A percentile compares a stretch with the other conserved stretches of the same genome.
These are phyloP conservation scores for Solanum peruvianum DNA, from an alignment of 257 asterid genomes.

Conservation along the genomic window DNA sequence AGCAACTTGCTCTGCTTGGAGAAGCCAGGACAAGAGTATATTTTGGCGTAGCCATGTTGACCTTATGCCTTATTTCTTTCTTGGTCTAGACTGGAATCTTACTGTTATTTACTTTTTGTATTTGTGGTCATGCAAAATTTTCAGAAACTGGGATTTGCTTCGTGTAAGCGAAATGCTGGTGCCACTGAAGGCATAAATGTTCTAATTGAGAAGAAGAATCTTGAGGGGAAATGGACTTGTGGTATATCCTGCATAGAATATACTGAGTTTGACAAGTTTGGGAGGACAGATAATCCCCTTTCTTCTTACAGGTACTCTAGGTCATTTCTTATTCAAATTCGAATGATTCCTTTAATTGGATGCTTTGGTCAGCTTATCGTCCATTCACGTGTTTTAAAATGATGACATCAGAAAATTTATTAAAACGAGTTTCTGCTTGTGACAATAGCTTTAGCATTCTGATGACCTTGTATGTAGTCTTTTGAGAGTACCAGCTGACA, in stretches of 20 bases:
- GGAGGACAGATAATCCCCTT: conserved; percentile 37
- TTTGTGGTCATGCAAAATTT: conserved; percentile 3
- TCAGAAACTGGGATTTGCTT: conserved; percentile 98
- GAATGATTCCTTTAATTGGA: not conserved
- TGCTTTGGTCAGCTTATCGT: not conserved
- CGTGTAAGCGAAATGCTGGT: conserved; percentile 64
- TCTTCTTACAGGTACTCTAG: conserved; percentile 42
- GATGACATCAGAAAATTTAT: not conserved
- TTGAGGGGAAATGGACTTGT: conserved; percentile 83
- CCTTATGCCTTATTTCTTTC: not conserved
- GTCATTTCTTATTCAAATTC: not conserved
- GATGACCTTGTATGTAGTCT: not conserved
- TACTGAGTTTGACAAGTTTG: conserved; percentile 94
- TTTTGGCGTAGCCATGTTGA: not conserved
- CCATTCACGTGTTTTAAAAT: not conserved
- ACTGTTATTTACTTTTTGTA: not conserved
- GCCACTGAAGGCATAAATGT: conserved; percentile 99
- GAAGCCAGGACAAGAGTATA: not conserved
- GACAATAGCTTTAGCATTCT: not conserved
- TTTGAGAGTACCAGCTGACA: not conserved
- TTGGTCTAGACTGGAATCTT: not conserved
- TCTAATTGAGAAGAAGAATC: conserved; percentile 67
- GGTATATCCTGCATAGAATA: conserved; percentile 92
- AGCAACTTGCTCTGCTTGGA: not conserved
- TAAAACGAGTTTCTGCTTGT: not conserved